Evolutionary conservation across 306 rosid genomes (phyloP), one percentile per base, ranked within the genome.

Genomic region (Begonia peltatifolia): DNA sequence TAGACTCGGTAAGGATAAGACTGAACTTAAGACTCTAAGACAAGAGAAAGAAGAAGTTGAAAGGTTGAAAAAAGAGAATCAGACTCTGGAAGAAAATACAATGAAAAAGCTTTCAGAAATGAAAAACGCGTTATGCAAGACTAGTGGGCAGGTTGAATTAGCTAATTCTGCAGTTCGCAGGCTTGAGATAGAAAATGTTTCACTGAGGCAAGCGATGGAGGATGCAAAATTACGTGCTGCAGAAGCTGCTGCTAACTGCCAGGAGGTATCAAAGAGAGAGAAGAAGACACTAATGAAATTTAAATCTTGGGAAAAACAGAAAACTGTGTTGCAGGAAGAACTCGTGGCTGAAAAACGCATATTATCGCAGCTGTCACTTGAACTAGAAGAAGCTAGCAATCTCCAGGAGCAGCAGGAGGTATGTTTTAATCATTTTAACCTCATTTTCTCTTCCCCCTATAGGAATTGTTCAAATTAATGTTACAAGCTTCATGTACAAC

Each of bases 1-100:
- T 61, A 73, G 94, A 64, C 74, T 90, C 68, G 60, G 94, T 58
- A 85, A 83, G 79, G 95, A 90, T 69, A 90, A 78, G 68, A 83
- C 75, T 30, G 92, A 85, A 61, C 92, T 85, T 9, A 85, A 74
- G 77, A 69, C 73, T 41, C 71, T 90, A 46, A 83, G 81, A 59
- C 82, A 76, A 77, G 97, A 90, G 75, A 82, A 76, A 69, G 97
- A 90, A 38, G 97, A 90, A 65, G 84, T 78, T 50, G 94, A 90
- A 22, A 89, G 92, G 35, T 71, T 80, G 57, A 83, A 76, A 62
- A 85, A 76, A 68, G 97, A 85, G 78, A 90, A 80, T 72, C 79
- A 80, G 50, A 70, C 68, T 47, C 73, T 82, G 2, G 97, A 82
- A 63, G 97, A 80, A 60, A 89, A 72, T 64, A 82, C 95, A 41